Percentiles rank a stretch among this genome's conserved stretches.
Conservation (phyloP, 192 early-diverging fungal genomes). For the Linnemannia hyalina region DNA sequence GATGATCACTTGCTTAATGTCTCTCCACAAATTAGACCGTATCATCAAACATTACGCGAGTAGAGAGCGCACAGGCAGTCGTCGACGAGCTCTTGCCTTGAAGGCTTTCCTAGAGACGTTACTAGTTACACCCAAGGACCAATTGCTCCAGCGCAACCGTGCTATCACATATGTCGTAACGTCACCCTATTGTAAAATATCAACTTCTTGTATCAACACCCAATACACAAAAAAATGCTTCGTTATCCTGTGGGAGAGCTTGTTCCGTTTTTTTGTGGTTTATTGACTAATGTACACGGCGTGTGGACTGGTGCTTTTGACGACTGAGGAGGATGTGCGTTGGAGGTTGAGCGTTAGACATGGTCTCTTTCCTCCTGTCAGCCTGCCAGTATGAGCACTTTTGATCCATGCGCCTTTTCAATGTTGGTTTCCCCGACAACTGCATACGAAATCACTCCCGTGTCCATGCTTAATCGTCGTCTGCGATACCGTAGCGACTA, state of each 20-base stretch:
- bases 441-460: not conserved
- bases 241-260: not conserved
- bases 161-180: not conserved
- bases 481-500: constrained; percentile 55
- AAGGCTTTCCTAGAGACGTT: not conserved
- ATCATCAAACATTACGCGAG: constrained; percentile 45
- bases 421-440: not conserved
- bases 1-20: not conserved
- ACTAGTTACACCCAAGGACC: not conserved
- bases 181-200: not conserved
- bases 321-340: not conserved
- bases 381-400: not conserved
- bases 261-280: not conserved
- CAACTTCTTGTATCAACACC: constrained; percentile 4
- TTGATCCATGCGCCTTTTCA: not conserved
- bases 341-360: not conserved
- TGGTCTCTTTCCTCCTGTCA: not conserved
- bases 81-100: constrained; percentile 50
- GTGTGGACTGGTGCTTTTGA: not conserved
- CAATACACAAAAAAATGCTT: not conserved
- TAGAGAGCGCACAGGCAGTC: constrained; percentile 55
- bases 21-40: constrained; percentile 27
- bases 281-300: constrained; percentile 32
- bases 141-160: not conserved
- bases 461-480: constrained; percentile 27